Evolutionary conservation across 2,329 filamentous ascomycete genomes (phyloP).

Genomic region (Claviceps arundinis): DNA sequence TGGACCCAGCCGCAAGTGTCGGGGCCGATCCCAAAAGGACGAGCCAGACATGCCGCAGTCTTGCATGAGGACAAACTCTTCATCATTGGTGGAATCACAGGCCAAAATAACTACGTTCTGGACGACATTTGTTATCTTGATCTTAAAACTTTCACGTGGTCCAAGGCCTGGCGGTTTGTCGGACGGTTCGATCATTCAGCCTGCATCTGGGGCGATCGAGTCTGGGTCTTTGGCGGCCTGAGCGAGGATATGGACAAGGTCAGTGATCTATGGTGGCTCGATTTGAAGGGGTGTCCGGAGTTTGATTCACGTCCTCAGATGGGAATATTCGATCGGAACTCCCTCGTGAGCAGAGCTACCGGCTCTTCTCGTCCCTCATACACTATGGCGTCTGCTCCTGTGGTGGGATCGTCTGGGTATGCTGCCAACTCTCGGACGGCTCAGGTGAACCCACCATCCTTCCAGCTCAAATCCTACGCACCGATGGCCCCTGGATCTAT

Average conservation of each 20-base stretch:
- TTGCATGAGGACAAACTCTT: conserved; percentile 95
- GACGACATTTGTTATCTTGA: conserved; percentile 97
- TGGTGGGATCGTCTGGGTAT: conserved; percentile 48
- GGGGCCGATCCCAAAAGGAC: conserved; percentile 74
- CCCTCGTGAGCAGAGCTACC: conserved; percentile 25
- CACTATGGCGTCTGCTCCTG: conserved; percentile 33
- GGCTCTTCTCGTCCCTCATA: conserved; percentile 41
- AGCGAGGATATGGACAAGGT: conserved; percentile 95
- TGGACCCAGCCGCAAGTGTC: conserved; percentile 88
- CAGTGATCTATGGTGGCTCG: conserved; percentile 93
- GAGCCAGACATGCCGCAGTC: conserved; percentile 85
- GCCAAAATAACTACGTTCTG: conserved; percentile 79
- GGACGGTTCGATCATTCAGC: conserved; percentile 89
- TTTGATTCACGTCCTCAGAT: conserved; percentile 58
- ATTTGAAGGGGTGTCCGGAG: conserved; percentile 79
- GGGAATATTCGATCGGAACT: conserved; percentile 36
- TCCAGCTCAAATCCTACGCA: conserved; percentile 58
- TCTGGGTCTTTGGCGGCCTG: conserved; percentile 94
- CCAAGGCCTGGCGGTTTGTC: conserved; percentile 88
- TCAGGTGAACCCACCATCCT: conserved; percentile 53
- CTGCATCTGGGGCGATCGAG: conserved; percentile 79
- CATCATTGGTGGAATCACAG: conserved; percentile 88
- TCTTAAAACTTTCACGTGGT: conserved; percentile 96
- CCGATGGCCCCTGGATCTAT: conserved; percentile 81
- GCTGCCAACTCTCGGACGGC: conserved; percentile 55